Conservation (phyloP, 345 rosid genomes). For the Moricandia moricandioides region DNA sequence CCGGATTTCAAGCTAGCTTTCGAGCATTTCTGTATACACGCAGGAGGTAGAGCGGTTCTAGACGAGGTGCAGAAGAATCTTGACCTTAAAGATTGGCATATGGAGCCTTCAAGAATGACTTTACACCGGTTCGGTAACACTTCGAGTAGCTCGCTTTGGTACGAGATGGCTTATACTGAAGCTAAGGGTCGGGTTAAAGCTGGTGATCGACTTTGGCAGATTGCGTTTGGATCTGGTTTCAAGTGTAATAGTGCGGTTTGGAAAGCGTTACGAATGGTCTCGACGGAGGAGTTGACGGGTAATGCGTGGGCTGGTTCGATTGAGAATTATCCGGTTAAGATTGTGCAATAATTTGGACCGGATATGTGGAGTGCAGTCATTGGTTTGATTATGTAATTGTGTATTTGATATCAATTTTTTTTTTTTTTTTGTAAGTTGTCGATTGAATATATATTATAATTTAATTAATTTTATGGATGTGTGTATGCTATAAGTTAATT, state of each 20-base stretch:
- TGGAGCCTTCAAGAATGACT: slow-evolving; percentile 95
- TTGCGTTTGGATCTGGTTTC: slow-evolving; percentile 94
- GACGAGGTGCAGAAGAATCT: slow-evolving; percentile 79
- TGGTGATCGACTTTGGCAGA: slow-evolving; percentile 91
- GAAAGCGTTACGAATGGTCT: slow-evolving; percentile 62
- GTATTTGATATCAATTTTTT: background rate
- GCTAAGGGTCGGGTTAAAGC: slow-evolving; percentile 71
- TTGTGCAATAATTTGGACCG: slow-evolving; percentile 32
- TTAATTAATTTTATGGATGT: slow-evolving; percentile 30
- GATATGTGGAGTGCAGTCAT: background rate
- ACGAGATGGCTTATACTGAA: slow-evolving; percentile 81
- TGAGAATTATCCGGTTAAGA: slow-evolving; percentile 58
- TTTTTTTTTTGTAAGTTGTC: slow-evolving; percentile 21
- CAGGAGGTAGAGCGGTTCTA: slow-evolving; percentile 80
- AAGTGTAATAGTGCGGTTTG: slow-evolving; percentile 95
- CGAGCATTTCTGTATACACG: slow-evolving; percentile 89
- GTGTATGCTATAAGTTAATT: slow-evolving; percentile 28
- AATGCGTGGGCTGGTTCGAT: slow-evolving; percentile 74
- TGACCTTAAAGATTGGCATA: slow-evolving; percentile 71
- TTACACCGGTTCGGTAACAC: slow-evolving; percentile 88
- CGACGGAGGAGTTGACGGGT: slow-evolving; percentile 41
- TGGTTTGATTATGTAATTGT: slow-evolving; percentile 17
- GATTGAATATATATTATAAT: slow-evolving; percentile 14
- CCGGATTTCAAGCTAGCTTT: slow-evolving; percentile 89
- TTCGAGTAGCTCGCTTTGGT: slow-evolving; percentile 92